phyloP scores from a whole-genome alignment of 2,329 filamentous ascomycete species.

The Aspergillus sp. region DNA sequence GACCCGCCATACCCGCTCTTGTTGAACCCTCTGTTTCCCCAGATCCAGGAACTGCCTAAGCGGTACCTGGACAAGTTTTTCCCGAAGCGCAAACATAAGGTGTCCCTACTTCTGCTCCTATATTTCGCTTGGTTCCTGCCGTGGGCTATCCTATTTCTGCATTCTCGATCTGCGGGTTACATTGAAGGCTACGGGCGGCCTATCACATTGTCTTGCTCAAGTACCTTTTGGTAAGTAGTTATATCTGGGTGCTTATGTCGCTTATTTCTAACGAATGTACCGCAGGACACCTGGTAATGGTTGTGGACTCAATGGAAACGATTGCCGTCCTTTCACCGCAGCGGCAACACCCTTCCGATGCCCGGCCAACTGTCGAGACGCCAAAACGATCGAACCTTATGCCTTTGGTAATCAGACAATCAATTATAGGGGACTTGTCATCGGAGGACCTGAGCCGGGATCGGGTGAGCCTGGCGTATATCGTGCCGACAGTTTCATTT shows the following conservation, averaged over 20 bases:
- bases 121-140: constrained; percentile 50
- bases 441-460: constrained; percentile 48
- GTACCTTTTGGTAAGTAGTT: constrained; percentile 45
- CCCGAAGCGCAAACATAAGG: constrained; percentile 48
- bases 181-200: constrained; percentile 51
- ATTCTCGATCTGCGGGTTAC: constrained; percentile 47
- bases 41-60: constrained; percentile 48
- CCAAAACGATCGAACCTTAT: constrained; percentile 51
- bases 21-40: constrained; percentile 49
- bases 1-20: constrained; percentile 46
- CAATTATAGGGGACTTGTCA: constrained; percentile 53
- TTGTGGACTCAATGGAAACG: constrained; percentile 56
- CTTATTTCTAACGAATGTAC: background rate
- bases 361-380: constrained; percentile 53
- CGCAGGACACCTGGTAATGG: constrained; percentile 43
- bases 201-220: constrained; percentile 45
- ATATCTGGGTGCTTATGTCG: background rate
- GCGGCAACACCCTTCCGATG: constrained; percentile 56
- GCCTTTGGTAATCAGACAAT: constrained; percentile 53
- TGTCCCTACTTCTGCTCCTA: constrained; percentile 42
- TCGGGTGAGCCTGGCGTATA: constrained; percentile 60
- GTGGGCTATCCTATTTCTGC: constrained; percentile 46
- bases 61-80: constrained; percentile 45
- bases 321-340: constrained; percentile 56
- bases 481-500: constrained; percentile 86